These are phyloP conservation scores for Psilocybe sp. DNA, from an alignment of 768 basidiomycete species.

Conservation along the genomic window DNA sequence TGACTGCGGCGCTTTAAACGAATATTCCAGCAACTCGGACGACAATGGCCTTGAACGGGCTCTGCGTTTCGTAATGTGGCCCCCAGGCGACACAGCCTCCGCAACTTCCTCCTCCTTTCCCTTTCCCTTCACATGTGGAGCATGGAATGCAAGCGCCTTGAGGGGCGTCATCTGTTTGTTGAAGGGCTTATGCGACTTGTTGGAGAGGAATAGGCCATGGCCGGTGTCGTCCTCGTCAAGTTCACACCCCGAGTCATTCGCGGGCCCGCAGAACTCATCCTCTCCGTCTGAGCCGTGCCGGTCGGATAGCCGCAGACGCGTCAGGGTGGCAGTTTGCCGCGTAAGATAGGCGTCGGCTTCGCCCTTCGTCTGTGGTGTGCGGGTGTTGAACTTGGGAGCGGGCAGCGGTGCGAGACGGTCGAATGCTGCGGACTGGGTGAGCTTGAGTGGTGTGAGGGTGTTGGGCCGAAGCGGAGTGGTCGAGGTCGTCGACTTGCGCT, in stretches of 20 bases:
- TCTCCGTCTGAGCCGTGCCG: slow-evolving; percentile 44
- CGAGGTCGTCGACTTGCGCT: slow-evolving; percentile 59
- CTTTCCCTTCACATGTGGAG: slow-evolving; percentile 31
- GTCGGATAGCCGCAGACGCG: slow-evolving; percentile 58
- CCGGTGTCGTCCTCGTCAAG: slow-evolving; percentile 36
- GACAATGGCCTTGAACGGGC: slow-evolving; percentile 74
- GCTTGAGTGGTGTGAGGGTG: slow-evolving; percentile 44
- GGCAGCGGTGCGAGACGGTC: slow-evolving; percentile 55
- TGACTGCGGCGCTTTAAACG: slow-evolving; percentile 39
- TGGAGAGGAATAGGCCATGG: slow-evolving; percentile 32
- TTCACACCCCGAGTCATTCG: slow-evolving; percentile 54
- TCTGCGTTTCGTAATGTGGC: slow-evolving; percentile 72
- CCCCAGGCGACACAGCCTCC: slow-evolving; percentile 72
- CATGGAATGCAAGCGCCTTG: slow-evolving; percentile 16
- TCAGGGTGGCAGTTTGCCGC: slow-evolving; percentile 64
- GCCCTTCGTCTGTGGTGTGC: slow-evolving; percentile 51
- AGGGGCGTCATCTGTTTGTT: slow-evolving; percentile 15
- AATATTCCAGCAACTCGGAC: slow-evolving; percentile 55
- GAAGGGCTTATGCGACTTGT: slow-evolving; percentile 13
- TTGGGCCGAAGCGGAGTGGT: slow-evolving; percentile 57
- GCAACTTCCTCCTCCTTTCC: slow-evolving; percentile 51
- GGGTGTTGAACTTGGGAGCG: slow-evolving; percentile 45
- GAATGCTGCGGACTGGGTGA: slow-evolving; percentile 45
- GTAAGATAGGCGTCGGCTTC: slow-evolving; percentile 50
- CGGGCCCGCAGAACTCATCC: slow-evolving; percentile 36